Base-by-base conservation (phyloP, 306 rosid genomes). In the Amphicarpaea edgeworthii region DNA sequence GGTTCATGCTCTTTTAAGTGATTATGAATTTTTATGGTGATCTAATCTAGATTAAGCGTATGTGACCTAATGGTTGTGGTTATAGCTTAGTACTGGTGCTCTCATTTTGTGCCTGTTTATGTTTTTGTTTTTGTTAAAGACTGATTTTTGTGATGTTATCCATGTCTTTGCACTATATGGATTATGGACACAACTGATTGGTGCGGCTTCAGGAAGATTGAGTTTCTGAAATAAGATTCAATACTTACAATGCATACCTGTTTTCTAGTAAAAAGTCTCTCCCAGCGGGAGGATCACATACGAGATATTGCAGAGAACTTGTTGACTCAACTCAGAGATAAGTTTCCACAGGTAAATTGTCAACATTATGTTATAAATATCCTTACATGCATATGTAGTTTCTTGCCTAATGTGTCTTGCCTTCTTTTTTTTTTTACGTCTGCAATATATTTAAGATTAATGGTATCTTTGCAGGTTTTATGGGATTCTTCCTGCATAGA, bases 401-500 rank as follows among this genome's bases (percentile, higher is more conserved):
- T 58, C 59, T 72, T 78, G 17, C 55, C 21, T 65, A 1, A 32
- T 34, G 38, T 38, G 50, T 32, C 77, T 37, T 30, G 57, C 16
- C 58, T 50, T 57, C 12, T 55, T 70, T 73, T 38, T 28, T 26
- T 28, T 62, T 58, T 67, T 45, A 73, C 78, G 65, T 79, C 50
- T 43, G 70, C 72, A 23, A 21, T 66, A 45, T 64, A 64, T 73
- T 77, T 82, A 58, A 76, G 83, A 83, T 45, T 71, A 67, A 60
- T 30, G 68, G 50, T 64, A 66, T 83, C 55, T 46, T 66, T 90
- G 83, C 97, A 95, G 99, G 93, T 92, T 79, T 78, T 95, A 80
- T 95, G 99, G 97, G 91, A 92, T 83, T 85, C 99, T 7, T 84
- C 90, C 80, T 95, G 97, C 82, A 77, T 92, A 70, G 99, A 95